phyloP scores from a whole-genome alignment of 768 basidiomycete genomes.

The Tephrocybe rancida region DNA sequence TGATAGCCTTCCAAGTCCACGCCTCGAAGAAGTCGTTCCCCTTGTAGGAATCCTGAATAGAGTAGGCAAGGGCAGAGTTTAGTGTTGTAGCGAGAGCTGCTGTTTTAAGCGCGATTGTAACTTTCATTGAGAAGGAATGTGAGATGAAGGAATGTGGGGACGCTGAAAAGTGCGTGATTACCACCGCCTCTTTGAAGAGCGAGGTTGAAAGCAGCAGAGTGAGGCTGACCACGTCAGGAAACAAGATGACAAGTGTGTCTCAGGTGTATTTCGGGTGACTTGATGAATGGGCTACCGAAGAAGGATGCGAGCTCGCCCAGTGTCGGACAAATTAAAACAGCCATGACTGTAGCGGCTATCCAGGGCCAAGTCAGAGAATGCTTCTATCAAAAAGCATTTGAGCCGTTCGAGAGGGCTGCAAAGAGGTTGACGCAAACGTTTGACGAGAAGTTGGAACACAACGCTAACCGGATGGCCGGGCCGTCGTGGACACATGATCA shows the following conservation, averaged over 20 bases:
- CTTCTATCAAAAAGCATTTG: too few relatives aligned
- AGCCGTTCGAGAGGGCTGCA: too few relatives aligned
- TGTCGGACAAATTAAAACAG: neutral
- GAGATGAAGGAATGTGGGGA: slow-evolving; percentile 4
- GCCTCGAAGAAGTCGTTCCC: slow-evolving; percentile 39
- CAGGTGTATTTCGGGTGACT: slow-evolving; percentile 9
- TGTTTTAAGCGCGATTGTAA: neutral
- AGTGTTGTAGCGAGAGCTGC: slow-evolving; percentile 5
- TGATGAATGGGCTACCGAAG: neutral
- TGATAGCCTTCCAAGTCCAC: slow-evolving; percentile 50
- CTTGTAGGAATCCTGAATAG: slow-evolving; percentile 11
- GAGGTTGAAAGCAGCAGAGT: neutral
- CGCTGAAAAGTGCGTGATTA: neutral
- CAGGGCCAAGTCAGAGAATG: too few relatives aligned
- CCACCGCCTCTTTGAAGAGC: neutral
- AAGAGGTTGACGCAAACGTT: too few relatives aligned
- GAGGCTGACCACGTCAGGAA: neutral
- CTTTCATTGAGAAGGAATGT: slow-evolving; percentile 4
- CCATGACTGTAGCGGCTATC: neutral
- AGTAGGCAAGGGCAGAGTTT: slow-evolving; percentile 4
- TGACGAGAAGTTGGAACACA: too few relatives aligned
- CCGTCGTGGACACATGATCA: too few relatives aligned
- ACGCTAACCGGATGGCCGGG: too few relatives aligned
- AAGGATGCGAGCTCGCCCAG: neutral
- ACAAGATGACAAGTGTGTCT: neutral